phyloP scores from a whole-genome alignment of 176 grass and related monocot genomes.

The Zizania latifolia region DNA sequence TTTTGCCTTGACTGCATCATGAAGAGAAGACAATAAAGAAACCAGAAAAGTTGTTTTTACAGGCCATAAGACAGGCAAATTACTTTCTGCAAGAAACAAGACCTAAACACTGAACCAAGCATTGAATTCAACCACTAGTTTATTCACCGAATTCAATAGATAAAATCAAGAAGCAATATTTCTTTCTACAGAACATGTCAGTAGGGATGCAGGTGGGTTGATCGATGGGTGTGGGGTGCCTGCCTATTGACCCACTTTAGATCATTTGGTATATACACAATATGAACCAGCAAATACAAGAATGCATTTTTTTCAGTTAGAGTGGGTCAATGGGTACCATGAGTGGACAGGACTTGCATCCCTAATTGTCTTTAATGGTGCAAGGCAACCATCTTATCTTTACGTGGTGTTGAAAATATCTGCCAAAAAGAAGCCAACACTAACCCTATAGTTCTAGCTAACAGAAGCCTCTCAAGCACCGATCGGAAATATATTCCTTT shows the following conservation, averaged over 20 bases:
- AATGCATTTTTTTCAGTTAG: too few species aligned
- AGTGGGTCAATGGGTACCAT: too few species aligned
- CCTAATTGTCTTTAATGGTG: too few species aligned
- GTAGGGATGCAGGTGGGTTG: neutral
- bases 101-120: slow-evolving; percentile 2
- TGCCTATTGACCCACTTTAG: too few species aligned
- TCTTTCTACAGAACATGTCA: neutral
- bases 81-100: neutral
- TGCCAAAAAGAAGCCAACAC: too few species aligned
- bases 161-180: slow-evolving; percentile 2
- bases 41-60: slow-evolving; percentile 7
- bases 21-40: slow-evolving; percentile 17
- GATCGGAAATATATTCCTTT: neutral
- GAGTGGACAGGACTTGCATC: too few species aligned
- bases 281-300: too few species aligned
- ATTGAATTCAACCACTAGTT: slow-evolving; percentile 3
- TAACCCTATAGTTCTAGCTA: too few species aligned
- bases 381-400: too few species aligned
- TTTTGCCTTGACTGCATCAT: slow-evolving; percentile 86
- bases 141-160: neutral
- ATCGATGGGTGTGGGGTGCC: too few species aligned
- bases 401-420: too few species aligned
- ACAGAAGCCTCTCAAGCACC: neutral
- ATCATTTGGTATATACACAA: too few species aligned
- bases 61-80: neutral